A percentile compares a stretch with the other conserved stretches of the same genome.
Conservation (phyloP, 108 stramenopile genomes). For the Parmales sp. region DNA sequence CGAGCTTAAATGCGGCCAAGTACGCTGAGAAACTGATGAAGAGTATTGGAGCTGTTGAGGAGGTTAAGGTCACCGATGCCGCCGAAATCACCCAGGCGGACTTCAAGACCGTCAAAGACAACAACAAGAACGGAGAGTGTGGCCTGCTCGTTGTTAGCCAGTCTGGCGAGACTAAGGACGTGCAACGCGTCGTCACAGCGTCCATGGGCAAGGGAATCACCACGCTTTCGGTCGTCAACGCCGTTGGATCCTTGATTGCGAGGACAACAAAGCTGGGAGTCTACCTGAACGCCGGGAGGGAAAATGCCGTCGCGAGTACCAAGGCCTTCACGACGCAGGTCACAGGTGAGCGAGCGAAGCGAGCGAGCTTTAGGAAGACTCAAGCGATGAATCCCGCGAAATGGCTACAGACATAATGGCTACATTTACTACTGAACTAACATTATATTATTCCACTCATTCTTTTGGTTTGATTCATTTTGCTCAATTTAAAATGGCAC, state of each 20-base stretch:
- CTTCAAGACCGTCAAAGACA: slow-evolving; percentile 40
- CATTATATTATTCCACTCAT: too few species aligned
- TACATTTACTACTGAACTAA: too few species aligned
- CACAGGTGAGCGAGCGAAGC: too few species aligned
- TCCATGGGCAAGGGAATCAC: slow-evolving; percentile 78
- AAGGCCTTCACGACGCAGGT: slow-evolving; percentile 99
- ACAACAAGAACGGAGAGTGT: slow-evolving; percentile 30
- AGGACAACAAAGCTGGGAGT: slow-evolving; percentile 91
- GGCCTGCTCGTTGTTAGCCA: slow-evolving; percentile 91
- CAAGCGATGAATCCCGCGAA: too few species aligned
- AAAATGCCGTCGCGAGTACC: slow-evolving; percentile 98
- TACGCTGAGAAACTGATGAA: slow-evolving; percentile 97
- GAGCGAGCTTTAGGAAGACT: too few species aligned
- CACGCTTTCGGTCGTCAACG: slow-evolving; percentile 85
- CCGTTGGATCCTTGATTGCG: slow-evolving; percentile 94
- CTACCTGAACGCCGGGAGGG: slow-evolving; percentile 96
- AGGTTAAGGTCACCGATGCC: slow-evolving; percentile 75
- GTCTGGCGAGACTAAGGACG: slow-evolving; percentile 97
- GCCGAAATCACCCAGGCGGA: slow-evolving; percentile 81
- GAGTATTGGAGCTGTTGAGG: slow-evolving; percentile 74
- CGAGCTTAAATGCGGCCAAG: slow-evolving; percentile 79
- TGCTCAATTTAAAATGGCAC: too few species aligned
- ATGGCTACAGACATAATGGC: too few species aligned
- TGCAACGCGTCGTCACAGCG: slow-evolving; percentile 68
- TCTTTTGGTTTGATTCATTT: too few species aligned